phyloP scores from a whole-genome alignment of 208 protist species.

The Eutreptiella sp. region DNA sequence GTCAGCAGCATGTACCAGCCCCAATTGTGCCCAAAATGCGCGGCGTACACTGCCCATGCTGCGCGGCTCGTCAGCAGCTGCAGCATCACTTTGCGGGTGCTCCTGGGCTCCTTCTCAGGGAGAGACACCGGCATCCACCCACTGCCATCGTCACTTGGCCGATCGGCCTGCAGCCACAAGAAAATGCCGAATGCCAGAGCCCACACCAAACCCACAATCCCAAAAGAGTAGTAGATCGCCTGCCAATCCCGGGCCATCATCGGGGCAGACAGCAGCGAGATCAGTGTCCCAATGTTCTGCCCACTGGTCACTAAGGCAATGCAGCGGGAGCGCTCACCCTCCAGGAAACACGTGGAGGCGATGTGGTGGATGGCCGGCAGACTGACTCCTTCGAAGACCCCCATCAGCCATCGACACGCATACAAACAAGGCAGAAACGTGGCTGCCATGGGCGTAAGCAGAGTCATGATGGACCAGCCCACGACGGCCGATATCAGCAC shows the following conservation, averaged over 20 bases:
- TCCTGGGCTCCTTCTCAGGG: constrained; percentile 1
- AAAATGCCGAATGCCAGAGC: not conserved
- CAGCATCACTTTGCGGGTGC: too few species aligned
- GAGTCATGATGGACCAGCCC: too few species aligned
- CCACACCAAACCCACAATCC: constrained; percentile 11
- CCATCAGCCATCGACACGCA: too few species aligned
- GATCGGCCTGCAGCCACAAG: not conserved
- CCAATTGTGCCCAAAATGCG: constrained; percentile 16
- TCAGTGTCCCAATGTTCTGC: constrained; percentile 1
- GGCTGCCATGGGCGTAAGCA: too few species aligned
- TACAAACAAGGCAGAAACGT: too few species aligned
- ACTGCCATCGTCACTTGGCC: too few species aligned
- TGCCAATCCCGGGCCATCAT: not conserved
- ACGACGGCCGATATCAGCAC: too few species aligned
- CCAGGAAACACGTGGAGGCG: too few species aligned
- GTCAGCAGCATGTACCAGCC: constrained; percentile 20
- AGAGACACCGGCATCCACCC: too few species aligned
- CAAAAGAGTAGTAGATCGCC: constrained; percentile 7
- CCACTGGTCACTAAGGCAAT: not conserved
- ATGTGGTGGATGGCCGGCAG: too few species aligned
- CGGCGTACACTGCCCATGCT: constrained; percentile 7
- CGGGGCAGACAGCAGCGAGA: constrained; percentile 10
- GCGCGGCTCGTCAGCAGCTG: too few species aligned
- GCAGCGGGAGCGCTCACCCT: not conserved
- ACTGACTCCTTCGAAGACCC: too few species aligned